Conservation (phyloP, 345 rosid genomes). For the Eucalyptus marginata region DNA sequence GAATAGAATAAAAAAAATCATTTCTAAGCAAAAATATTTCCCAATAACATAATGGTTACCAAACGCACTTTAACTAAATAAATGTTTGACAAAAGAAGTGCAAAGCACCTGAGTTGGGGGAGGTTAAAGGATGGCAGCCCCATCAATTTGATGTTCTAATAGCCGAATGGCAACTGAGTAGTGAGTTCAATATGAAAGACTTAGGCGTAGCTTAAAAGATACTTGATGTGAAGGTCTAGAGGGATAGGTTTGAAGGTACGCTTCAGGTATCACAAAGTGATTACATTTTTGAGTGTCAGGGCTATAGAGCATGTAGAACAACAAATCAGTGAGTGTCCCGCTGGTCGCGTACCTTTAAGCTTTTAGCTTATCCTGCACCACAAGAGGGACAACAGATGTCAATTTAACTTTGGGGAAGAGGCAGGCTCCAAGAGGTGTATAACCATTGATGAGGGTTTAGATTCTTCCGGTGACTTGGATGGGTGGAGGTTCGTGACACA, state of each 20-base stretch:
- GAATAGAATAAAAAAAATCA: accelerated
- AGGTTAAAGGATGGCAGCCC: not conserved
- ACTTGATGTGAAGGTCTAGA: not conserved
- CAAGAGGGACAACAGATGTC: not conserved
- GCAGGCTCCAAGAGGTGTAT: not conserved
- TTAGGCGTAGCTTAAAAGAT: too few relatives aligned
- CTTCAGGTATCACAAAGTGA: not conserved
- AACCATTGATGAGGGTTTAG: not conserved
- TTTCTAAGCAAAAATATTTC: too few relatives aligned
- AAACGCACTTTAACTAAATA: not conserved
- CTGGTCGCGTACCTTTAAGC: not conserved
- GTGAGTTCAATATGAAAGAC: not conserved
- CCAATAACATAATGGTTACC: accelerated
- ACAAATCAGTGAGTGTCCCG: not conserved
- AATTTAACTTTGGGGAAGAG: not conserved
- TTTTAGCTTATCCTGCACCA: not conserved
- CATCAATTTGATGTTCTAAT: not conserved
- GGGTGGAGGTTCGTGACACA: not conserved
- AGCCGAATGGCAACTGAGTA: not conserved
- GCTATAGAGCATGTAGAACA: not conserved
- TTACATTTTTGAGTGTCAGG: not conserved
- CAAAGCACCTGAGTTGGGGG: not conserved
- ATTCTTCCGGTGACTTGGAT: not conserved
- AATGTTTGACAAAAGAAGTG: not conserved
- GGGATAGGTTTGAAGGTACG: not conserved